Evolutionary conservation across 352 stramenopile genomes (phyloP).

Genomic region (Phytophthora crassamura): DNA sequence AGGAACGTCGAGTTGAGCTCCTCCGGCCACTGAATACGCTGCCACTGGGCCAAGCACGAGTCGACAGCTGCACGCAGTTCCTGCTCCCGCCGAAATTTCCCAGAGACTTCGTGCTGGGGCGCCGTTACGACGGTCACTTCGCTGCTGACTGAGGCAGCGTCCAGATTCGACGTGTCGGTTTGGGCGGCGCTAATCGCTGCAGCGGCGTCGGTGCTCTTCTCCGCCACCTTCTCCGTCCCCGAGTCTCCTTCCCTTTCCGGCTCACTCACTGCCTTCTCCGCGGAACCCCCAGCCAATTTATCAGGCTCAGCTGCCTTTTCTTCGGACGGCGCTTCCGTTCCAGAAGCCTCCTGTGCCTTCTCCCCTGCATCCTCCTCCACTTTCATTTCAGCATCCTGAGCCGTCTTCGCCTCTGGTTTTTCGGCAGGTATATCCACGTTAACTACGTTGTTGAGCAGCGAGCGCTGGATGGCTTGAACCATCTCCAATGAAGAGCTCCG

Average conservation of each 20-base stretch:
- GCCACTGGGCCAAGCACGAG: slow-evolving; percentile 67
- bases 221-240: not conserved
- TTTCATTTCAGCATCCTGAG: slow-evolving; percentile 40
- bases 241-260: not conserved
- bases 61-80: slow-evolving; percentile 58
- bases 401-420: slow-evolving; percentile 5
- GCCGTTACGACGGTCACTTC: slow-evolving; percentile 33
- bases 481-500: slow-evolving; percentile 78
- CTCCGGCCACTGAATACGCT: slow-evolving; percentile 67
- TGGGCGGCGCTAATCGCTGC: not conserved
- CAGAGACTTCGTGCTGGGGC: slow-evolving; percentile 19
- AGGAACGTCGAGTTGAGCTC: slow-evolving; percentile 63
- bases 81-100: slow-evolving; percentile 54
- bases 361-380: slow-evolving; percentile 15
- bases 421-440: slow-evolving; percentile 4
- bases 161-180: slow-evolving; percentile 2
- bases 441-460: slow-evolving; percentile 43
- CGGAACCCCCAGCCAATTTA: not conserved
- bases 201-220: not conserved
- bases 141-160: slow-evolving; percentile 1
- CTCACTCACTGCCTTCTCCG: slow-evolving; percentile 3
- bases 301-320: slow-evolving; percentile 8
- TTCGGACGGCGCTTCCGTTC: slow-evolving; percentile 8
- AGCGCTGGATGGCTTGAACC: slow-evolving; percentile 75
- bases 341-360: slow-evolving; percentile 6